phyloP scores from a whole-genome alignment of 257 asterid genomes.

The Ballota nigra region DNA sequence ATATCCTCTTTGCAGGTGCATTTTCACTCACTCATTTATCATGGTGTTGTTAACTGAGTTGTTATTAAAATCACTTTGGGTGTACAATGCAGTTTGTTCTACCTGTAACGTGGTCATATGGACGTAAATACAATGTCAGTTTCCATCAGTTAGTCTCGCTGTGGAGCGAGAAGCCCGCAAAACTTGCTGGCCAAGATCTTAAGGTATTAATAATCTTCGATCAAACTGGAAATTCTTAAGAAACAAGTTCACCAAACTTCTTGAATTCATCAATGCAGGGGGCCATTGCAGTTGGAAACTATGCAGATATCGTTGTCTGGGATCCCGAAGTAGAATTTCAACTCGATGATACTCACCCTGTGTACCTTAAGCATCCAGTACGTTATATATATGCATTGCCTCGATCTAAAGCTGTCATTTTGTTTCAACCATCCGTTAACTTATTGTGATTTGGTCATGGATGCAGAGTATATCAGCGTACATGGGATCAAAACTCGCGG shows the following conservation, averaged over 20 bases:
- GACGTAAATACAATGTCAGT: conserved; percentile 60
- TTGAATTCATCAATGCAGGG: conserved; percentile 49
- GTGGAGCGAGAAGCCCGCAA: conserved; percentile 99
- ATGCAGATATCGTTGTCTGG: conserved; percentile 93
- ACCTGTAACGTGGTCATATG: conserved; percentile 87
- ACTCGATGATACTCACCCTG: conserved; percentile 57
- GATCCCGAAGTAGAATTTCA: conserved; percentile 75
- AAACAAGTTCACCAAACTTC: background rate
- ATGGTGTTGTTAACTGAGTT: background rate
- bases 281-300: conserved; percentile 52
- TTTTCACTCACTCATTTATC: background rate
- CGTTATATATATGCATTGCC: conserved; percentile 36
- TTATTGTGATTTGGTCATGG: background rate
- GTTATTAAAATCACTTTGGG: background rate
- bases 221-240: background rate
- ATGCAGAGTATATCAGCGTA: conserved; percentile 85
- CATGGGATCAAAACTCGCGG: conserved; percentile 74
- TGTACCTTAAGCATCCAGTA: conserved; percentile 72
- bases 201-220: conserved; percentile 42
- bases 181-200: conserved; percentile 69
- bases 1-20: conserved; percentile 88
- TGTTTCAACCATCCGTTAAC: background rate
- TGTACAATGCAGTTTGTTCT: conserved; percentile 70
- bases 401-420: background rate
- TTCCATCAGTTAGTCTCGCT: conserved; percentile 69